These are phyloP conservation scores for Dendrobium catenatum DNA, from an alignment of 106 monocot species.

Conservation along the genomic window DNA sequence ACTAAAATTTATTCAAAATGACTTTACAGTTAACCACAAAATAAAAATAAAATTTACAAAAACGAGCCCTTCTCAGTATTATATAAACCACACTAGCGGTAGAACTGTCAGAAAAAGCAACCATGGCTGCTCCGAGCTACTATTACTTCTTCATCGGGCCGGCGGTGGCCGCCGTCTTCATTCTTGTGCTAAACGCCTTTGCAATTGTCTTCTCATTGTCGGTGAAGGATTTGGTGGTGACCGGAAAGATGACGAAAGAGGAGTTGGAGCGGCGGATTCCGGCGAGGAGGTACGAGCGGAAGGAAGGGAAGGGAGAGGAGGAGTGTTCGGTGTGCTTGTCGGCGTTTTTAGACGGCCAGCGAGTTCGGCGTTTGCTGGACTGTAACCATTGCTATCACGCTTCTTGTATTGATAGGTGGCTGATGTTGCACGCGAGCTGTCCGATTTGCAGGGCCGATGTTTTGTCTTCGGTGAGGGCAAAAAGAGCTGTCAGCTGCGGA, in stretches of 20 bases:
- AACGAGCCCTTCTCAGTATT: background rate
- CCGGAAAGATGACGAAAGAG: background rate
- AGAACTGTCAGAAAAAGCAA: background rate
- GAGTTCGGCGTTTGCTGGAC: slow-evolving; percentile 19
- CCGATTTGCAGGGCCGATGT: slow-evolving; percentile 23
- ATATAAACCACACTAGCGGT: background rate
- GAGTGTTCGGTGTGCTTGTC: slow-evolving; percentile 41
- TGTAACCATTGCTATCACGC: slow-evolving; percentile 36
- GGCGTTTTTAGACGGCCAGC: slow-evolving; percentile 27
- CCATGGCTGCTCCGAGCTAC: background rate
- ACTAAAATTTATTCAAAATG: no score
- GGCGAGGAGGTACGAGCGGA: slow-evolving; percentile 2
- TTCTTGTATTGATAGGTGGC: slow-evolving; percentile 39
- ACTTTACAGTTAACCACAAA: no score
- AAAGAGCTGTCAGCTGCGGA: background rate
- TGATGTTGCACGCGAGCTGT: slow-evolving; percentile 20
- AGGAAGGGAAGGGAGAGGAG: background rate
- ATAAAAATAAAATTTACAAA: no score
- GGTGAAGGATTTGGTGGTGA: background rate
- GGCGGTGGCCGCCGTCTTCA: slow-evolving; percentile 9
- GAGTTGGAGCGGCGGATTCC: background rate
- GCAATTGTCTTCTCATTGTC: slow-evolving; percentile 9
- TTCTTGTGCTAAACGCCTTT: slow-evolving; percentile 5
- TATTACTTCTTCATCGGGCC: slow-evolving; percentile 3
- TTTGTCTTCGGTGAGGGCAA: background rate